phyloP scores from a whole-genome alignment of 768 basidiomycete species.

The Gymnopilus junonius region DNA sequence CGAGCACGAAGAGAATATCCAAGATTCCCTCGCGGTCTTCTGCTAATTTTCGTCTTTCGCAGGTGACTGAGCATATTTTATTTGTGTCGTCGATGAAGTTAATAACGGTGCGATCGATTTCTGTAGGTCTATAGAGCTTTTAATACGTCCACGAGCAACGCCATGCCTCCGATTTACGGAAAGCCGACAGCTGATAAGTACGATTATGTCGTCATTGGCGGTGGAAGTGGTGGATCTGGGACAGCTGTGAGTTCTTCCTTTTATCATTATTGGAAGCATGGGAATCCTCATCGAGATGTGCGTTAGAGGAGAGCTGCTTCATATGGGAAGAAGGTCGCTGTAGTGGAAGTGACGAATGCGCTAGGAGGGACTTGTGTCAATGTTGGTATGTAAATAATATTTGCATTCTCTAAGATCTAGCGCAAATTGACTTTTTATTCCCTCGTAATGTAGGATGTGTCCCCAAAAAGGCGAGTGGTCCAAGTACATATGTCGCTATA shows the following conservation, averaged over 20 bases:
- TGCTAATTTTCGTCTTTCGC: slow-evolving; percentile 21
- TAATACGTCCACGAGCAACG: slow-evolving; percentile 33
- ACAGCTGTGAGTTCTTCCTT: slow-evolving; percentile 74
- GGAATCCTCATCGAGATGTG: not conserved
- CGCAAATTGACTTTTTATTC: not conserved
- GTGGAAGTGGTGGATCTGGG: slow-evolving; percentile 92
- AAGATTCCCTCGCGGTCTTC: slow-evolving; percentile 10
- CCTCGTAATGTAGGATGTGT: slow-evolving; percentile 72
- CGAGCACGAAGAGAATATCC: not conserved
- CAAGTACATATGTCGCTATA: not conserved
- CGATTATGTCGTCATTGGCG: slow-evolving; percentile 89
- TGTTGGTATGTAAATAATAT: slow-evolving; percentile 75
- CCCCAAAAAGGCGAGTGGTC: slow-evolving; percentile 81
- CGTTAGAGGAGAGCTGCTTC: slow-evolving; percentile 90
- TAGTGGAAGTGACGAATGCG: slow-evolving; percentile 75
- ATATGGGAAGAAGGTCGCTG: slow-evolving; percentile 92
- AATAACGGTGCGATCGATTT: not conserved
- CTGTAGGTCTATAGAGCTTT: slow-evolving; percentile 42
- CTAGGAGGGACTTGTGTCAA: slow-evolving; percentile 98
- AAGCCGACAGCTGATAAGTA: slow-evolving; percentile 69
- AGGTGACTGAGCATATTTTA: slow-evolving; percentile 15
- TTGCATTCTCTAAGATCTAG: not conserved
- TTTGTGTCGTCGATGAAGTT: not conserved
- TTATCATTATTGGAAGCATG: not conserved
- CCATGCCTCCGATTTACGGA: slow-evolving; percentile 73